These are phyloP conservation scores for Apiotrichum gracile DNA, from an alignment of 1,284 basidiomycete species.

Conservation along the genomic window DNA sequence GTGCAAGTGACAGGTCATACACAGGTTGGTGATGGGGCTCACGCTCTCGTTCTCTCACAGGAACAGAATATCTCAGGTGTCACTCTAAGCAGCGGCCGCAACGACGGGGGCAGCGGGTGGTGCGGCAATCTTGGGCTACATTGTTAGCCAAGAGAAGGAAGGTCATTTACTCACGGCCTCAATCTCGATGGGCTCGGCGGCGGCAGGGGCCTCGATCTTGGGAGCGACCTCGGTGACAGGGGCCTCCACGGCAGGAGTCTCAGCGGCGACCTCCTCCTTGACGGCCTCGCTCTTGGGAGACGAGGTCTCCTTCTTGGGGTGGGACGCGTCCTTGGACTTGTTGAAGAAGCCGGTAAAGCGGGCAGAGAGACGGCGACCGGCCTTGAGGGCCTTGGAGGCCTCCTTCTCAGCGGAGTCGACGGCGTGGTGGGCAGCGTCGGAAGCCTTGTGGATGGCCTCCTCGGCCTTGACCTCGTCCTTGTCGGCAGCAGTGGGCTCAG, in stretches of 20 bases:
- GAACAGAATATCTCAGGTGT: slow-evolving; percentile 1
- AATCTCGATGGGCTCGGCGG: slow-evolving; percentile 39
- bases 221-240: slow-evolving; percentile 34
- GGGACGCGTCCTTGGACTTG: slow-evolving; percentile 28
- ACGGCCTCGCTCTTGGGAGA: slow-evolving; percentile 5
- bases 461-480: slow-evolving; percentile 8
- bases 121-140: slow-evolving; percentile 22
- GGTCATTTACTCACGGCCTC: slow-evolving; percentile 30
- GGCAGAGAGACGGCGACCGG: slow-evolving; percentile 40
- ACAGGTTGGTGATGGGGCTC: slow-evolving; percentile 11
- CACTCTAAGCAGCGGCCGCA: slow-evolving; percentile 31
- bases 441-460: not conserved
- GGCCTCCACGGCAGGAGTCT: slow-evolving; percentile 1
- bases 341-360: slow-evolving; percentile 37
- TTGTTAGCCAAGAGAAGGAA: slow-evolving; percentile 1
- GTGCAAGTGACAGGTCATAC: slow-evolving; percentile 12
- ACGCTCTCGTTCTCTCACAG: too few species aligned
- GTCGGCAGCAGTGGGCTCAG: not conserved
- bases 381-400: slow-evolving; percentile 31
- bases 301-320: slow-evolving; percentile 22
- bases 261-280: slow-evolving; percentile 10
- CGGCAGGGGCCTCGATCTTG: slow-evolving; percentile 34
- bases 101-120: slow-evolving; percentile 31
- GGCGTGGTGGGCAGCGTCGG: slow-evolving; percentile 3
- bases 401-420: slow-evolving; percentile 10